phyloP scores from a whole-genome alignment of 116 monocot species.

The Phalaenopsis hybrid region DNA sequence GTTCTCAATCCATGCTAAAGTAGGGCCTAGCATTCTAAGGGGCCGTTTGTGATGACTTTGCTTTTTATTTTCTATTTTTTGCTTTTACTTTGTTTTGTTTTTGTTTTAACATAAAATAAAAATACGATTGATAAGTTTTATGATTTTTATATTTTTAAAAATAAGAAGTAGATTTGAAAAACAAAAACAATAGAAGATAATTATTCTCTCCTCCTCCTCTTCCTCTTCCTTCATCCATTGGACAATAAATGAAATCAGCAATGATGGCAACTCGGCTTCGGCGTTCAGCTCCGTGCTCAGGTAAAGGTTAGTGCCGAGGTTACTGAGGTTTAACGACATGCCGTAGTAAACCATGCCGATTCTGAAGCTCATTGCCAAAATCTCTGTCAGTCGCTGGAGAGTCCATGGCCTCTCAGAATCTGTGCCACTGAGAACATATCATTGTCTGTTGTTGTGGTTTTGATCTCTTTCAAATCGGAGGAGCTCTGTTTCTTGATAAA shows the following conservation, averaged over 20 bases:
- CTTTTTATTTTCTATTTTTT: too few relatives aligned
- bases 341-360: slow-evolving; percentile 84
- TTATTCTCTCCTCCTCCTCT: too few relatives aligned
- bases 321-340: slow-evolving; percentile 75
- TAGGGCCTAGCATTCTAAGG: too few relatives aligned
- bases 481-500: neutral
- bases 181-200: too few relatives aligned
- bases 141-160: too few relatives aligned
- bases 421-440: neutral
- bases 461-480: neutral
- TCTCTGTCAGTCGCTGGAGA: slow-evolving; percentile 24
- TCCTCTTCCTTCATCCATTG: slow-evolving; percentile 23
- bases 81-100: too few relatives aligned
- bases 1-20: too few relatives aligned
- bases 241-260: slow-evolving; percentile 38
- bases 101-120: too few relatives aligned
- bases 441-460: neutral
- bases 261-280: slow-evolving; percentile 51
- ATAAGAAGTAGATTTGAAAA: too few relatives aligned
- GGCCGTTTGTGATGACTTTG: too few relatives aligned
- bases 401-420: slow-evolving; percentile 46
- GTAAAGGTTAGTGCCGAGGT: slow-evolving; percentile 68
- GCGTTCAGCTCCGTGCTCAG: slow-evolving; percentile 68
- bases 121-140: too few relatives aligned
- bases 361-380: slow-evolving; percentile 53